Conservation (phyloP, 306 rosid species). For the Alnus rubra region DNA sequence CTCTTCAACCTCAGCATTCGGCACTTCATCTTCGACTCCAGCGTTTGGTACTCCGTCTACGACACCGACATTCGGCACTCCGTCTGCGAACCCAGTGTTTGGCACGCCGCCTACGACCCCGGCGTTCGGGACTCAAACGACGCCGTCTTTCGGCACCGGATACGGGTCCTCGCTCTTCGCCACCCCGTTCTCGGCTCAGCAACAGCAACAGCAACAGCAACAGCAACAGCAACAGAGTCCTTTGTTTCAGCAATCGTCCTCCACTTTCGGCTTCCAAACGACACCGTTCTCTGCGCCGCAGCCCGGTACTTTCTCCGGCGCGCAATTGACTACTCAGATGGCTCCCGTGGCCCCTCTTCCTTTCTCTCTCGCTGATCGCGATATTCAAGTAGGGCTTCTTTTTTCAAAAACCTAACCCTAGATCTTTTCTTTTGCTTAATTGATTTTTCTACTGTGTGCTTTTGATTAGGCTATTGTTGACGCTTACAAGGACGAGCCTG, state of each 20-base stretch:
- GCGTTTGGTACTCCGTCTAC: slow-evolving; percentile 45
- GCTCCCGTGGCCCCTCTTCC: slow-evolving; percentile 91
- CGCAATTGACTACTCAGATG: slow-evolving; percentile 86
- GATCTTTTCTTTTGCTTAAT: neutral
- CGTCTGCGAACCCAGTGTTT: slow-evolving; percentile 51
- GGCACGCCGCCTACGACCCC: slow-evolving; percentile 54
- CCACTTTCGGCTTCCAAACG: slow-evolving; percentile 53
- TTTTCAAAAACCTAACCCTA: slow-evolving; percentile 7
- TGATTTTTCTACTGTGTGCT: slow-evolving; percentile 3
- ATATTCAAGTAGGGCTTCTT: slow-evolving; percentile 59
- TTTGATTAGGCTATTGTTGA: slow-evolving; percentile 73
- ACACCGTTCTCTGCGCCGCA: slow-evolving; percentile 50
- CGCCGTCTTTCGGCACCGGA: slow-evolving; percentile 51
- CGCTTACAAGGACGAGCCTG: slow-evolving; percentile 85
- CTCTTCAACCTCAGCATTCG: slow-evolving; percentile 38
- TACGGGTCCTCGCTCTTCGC: slow-evolving; percentile 62
- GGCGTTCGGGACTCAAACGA: slow-evolving; percentile 59
- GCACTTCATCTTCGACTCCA: slow-evolving; percentile 40
- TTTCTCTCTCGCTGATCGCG: slow-evolving; percentile 89
- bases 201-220: slow-evolving; percentile 36
- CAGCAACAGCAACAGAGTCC: slow-evolving; percentile 49
- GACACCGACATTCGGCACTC: slow-evolving; percentile 53
- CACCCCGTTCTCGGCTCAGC: slow-evolving; percentile 63
- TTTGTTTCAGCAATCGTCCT: slow-evolving; percentile 44
- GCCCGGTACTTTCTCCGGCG: slow-evolving; percentile 42